Evolutionary conservation across 805 yeast genomes (phyloP), one percentile per base, ranked within the genome.

Genomic region (Wickerhamiella alocasiicola): DNA sequence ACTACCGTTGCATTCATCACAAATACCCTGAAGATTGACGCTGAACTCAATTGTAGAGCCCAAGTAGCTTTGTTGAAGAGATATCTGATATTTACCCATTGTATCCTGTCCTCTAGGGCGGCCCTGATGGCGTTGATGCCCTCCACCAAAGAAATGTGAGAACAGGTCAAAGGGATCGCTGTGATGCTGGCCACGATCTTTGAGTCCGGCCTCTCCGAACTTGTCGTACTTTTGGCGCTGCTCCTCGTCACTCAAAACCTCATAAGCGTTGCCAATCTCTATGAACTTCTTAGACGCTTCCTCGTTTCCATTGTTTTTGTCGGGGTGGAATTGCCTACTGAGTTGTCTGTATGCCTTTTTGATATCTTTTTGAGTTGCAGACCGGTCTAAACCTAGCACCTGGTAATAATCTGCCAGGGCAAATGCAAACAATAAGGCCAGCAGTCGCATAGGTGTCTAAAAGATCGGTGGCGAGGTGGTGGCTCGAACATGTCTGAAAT

Each of bases 191-290:
- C 58, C 59, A 17, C 53, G 56, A 16, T 52, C 67, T 54, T 76
- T 68, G 36, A 81, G 54, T 0, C 79, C 91, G 33, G 78, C 88
- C 44, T 72, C 75, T 23, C 98, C 98, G 53, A 66, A 81, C 36
- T 66, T 65, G 58, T 87, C 94, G 58, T 76, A 87, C 9, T 74
- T 66, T 20, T 65, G 52, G 45, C 79, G 70, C 59, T 81, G 81
- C 43, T 81, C 82, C 4, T 70, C 56, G 55, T 84, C 83, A 48
- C 74, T 70, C 46, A 85, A 67, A 9, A 84, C 81, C 42, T 85
- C 95, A 58, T 88, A 88, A 0, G 97, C 97, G 54, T 81, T 94
- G 12, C 94, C 94, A 21, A 91, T 72, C 60, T 85, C 94, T 38
- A 91, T 78, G 57, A 87, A 91, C 61, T 73, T 78, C 37, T 80